Conservation (phyloP, 768 basidiomycete genomes). For the Rhodotorula diobovata region DNA sequence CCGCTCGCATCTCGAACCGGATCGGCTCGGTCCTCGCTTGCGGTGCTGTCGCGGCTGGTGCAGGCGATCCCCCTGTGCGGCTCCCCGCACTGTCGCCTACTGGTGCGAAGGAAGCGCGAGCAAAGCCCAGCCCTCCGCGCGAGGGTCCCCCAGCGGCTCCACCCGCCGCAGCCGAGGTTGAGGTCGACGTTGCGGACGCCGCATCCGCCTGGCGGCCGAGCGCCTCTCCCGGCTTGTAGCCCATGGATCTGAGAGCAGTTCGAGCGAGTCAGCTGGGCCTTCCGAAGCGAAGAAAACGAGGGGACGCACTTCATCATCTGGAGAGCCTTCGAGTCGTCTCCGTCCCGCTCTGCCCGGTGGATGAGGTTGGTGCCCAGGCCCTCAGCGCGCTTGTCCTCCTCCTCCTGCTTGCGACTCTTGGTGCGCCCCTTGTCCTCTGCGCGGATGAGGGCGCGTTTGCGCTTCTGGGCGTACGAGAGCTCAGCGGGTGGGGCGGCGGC, state of each 20-base stretch:
- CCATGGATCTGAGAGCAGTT: slow-evolving; percentile 30
- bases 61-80: background rate
- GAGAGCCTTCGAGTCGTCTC: slow-evolving; percentile 27
- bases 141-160: background rate
- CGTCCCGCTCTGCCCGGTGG: background rate
- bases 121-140: slow-evolving; percentile 23
- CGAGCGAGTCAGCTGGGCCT: no score
- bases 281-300: no score
- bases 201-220: slow-evolving; percentile 22
- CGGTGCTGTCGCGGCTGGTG: background rate
- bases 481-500: background rate
- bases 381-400: slow-evolving; percentile 33
- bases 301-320: slow-evolving; percentile 40
- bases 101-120: slow-evolving; percentile 10
- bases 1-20: slow-evolving; percentile 34
- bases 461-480: slow-evolving; percentile 29
- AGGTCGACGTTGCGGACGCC: no score
- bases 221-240: slow-evolving; percentile 42
- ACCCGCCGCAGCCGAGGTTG: background rate
- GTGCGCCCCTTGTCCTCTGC: slow-evolving; percentile 16
- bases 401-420: slow-evolving; percentile 32
- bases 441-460: slow-evolving; percentile 29
- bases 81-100: background rate
- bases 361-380: slow-evolving; percentile 37
- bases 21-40: slow-evolving; percentile 34